Percentiles rank a stretch among this genome's conserved stretches.
phyloP scores from a whole-genome alignment of 2,329 filamentous ascomycete genomes.

The Colletotrichum aenigma region DNA sequence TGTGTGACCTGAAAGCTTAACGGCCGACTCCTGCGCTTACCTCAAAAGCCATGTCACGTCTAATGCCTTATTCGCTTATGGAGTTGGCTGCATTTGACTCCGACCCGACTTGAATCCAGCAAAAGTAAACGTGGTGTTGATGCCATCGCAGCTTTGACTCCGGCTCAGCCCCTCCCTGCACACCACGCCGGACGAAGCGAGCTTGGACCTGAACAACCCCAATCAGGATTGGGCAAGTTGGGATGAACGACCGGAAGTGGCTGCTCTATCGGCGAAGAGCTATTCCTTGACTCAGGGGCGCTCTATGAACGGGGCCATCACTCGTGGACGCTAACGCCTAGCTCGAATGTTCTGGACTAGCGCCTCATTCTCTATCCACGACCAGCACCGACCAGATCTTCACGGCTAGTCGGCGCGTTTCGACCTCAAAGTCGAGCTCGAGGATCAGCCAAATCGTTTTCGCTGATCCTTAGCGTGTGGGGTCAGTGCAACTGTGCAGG shows the following conservation, averaged over 20 bases:
- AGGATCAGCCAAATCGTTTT: background rate
- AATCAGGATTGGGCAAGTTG: background rate
- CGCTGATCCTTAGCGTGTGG: background rate
- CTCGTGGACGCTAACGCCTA: background rate
- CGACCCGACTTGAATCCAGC: background rate
- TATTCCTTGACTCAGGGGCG: conserved; percentile 17
- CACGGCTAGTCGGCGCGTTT: background rate
- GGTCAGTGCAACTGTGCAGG: background rate
- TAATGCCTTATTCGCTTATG: background rate
- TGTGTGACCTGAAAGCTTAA: conserved; percentile 4
- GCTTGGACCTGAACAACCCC: conserved; percentile 6
- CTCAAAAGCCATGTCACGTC: background rate
- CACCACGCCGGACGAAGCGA: conserved; percentile 8
- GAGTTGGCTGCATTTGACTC: background rate
- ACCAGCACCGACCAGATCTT: background rate
- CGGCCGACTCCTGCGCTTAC: conserved; percentile 8
- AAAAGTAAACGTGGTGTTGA: background rate
- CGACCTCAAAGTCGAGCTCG: background rate
- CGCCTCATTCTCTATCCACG: background rate
- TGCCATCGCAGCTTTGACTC: conserved; percentile 2
- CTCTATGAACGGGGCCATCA: background rate
- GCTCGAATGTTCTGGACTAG: conserved; percentile 5
- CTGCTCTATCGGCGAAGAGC: conserved; percentile 4
- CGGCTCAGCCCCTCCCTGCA: background rate
- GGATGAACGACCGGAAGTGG: conserved; percentile 13